Evolutionary conservation across 2,329 filamentous ascomycete species (phyloP).

Genomic region (Botrytis galanthina): DNA sequence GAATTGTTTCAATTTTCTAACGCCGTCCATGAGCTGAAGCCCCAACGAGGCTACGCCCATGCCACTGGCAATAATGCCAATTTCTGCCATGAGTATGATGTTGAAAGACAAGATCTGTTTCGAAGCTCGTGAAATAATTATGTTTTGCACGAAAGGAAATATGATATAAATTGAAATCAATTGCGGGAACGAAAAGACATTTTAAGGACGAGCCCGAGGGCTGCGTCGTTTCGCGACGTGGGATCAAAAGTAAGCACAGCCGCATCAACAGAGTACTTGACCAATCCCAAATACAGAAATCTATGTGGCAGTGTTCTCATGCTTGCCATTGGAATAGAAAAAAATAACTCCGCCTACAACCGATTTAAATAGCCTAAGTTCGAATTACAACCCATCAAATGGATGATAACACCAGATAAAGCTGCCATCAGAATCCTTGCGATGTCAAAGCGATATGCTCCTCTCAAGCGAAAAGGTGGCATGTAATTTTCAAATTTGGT

Average conservation of each 20-base stretch:
- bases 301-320: neutral
- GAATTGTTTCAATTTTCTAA: slow-evolving; percentile 6
- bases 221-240: neutral
- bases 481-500: neutral
- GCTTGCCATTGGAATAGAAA: neutral
- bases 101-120: neutral
- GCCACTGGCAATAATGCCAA: neutral
- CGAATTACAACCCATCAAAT: neutral
- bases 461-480: too few relatives aligned
- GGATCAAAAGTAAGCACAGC: neutral
- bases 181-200: neutral
- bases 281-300: neutral
- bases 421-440: neutral
- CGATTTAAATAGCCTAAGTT: neutral
- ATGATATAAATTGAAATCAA: neutral
- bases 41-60: neutral
- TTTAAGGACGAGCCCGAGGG: neutral
- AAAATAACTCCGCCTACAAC: neutral
- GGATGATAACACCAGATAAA: neutral
- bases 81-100: neutral
- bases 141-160: neutral
- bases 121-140: neutral
- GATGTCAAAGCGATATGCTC: neutral
- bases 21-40: neutral
- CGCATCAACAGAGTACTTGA: neutral